These are phyloP conservation scores for Epichloe festucae DNA, from an alignment of 2,329 filamentous ascomycete genomes.

Conservation along the genomic window DNA sequence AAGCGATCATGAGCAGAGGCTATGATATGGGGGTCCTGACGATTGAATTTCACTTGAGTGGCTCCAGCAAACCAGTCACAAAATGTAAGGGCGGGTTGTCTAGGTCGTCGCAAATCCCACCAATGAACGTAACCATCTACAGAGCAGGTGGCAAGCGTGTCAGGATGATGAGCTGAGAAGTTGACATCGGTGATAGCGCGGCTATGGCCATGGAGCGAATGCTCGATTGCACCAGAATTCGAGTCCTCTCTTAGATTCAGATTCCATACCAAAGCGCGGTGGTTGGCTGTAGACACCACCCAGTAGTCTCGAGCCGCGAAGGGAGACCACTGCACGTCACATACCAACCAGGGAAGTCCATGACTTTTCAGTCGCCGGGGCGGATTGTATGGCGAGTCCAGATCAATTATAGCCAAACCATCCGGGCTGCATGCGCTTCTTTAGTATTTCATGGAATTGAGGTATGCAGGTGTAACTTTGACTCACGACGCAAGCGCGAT, in stretches of 20 bases:
- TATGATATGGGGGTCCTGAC: constrained; percentile 72
- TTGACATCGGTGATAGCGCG: constrained; percentile 93
- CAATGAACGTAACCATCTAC: constrained; percentile 88
- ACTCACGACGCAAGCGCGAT: constrained; percentile 71
- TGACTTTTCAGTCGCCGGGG: constrained; percentile 72
- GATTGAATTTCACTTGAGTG: constrained; percentile 90
- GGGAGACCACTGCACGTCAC: constrained; percentile 93
- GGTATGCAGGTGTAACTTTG: not conserved
- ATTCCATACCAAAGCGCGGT: constrained; percentile 91
- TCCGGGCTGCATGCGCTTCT: constrained; percentile 46
- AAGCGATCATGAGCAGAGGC: constrained; percentile 84
- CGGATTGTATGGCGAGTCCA: constrained; percentile 78
- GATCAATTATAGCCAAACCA: constrained; percentile 80
- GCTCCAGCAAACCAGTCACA: constrained; percentile 90
- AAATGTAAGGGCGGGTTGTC: constrained; percentile 64
- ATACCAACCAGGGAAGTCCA: constrained; percentile 84
- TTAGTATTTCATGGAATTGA: constrained; percentile 13
- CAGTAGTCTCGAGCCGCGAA: constrained; percentile 83
- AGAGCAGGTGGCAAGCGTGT: constrained; percentile 78
- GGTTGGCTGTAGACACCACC: constrained; percentile 89
- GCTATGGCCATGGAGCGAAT: constrained; percentile 70
- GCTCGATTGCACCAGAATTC: constrained; percentile 58
- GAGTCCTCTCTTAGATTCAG: constrained; percentile 68
- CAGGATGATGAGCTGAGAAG: constrained; percentile 85
- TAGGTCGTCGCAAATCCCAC: constrained; percentile 72